A percentile compares a stretch with the other conserved stretches of the same genome.
These are phyloP conservation scores for Capsicum chinense DNA, from an alignment of 257 asterid genomes.

Conservation along the genomic window DNA sequence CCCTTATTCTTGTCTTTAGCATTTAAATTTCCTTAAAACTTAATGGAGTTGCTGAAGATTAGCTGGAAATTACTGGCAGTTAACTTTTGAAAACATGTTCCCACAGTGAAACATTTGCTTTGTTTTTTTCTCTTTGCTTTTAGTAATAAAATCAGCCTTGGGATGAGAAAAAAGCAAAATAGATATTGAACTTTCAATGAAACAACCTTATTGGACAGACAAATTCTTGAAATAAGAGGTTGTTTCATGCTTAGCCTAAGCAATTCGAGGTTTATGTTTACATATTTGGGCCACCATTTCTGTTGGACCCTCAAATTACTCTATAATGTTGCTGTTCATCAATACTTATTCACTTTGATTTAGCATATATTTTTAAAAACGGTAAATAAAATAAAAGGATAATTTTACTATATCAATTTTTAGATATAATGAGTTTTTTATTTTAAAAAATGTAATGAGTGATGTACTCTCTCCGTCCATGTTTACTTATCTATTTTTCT, in stretches of 20 bases:
- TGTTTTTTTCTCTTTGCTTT: background rate
- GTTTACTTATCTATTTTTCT: no score
- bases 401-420: no score
- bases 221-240: background rate
- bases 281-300: background rate
- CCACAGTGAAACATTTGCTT: constrained; percentile 7
- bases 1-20: background rate
- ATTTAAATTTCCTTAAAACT: background rate
- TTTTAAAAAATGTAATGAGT: no score
- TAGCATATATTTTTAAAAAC: no score
- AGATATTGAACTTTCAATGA: constrained; percentile 11
- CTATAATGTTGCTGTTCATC: no score
- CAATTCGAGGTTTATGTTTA: background rate
- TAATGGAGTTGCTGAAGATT: background rate
- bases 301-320: no score
- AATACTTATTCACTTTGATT: no score
- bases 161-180: background rate
- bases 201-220: background rate
- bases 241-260: background rate
- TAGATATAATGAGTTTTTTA: no score
- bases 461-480: no score
- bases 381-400: no score
- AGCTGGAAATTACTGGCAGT: constrained; percentile 6
- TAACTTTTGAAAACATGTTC: constrained; percentile 18
- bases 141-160: background rate